phyloP scores from a whole-genome alignment of 2,329 filamentous ascomycete genomes.

The Ophiostoma ips region DNA sequence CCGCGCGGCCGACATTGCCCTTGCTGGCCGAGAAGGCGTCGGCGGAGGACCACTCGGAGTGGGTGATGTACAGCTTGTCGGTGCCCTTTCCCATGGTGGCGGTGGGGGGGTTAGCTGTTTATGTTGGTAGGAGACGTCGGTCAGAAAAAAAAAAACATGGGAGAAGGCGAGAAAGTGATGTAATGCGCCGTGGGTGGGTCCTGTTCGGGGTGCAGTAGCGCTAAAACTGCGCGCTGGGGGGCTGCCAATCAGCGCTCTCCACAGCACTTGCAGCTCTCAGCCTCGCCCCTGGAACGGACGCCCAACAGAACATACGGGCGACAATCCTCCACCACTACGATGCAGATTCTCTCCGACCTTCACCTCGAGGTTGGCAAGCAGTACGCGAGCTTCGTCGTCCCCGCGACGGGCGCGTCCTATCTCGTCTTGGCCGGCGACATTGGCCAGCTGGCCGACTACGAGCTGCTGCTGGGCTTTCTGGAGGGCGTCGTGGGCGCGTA shows the following conservation, averaged over 20 bases:
- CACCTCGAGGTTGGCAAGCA: conserved; percentile 32
- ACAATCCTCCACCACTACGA: not conserved
- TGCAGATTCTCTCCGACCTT: conserved; percentile 41
- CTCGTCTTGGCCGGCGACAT: conserved; percentile 46
- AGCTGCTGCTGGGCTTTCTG: conserved; percentile 26
- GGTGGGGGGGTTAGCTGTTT: not conserved
- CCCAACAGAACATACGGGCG: too few species aligned
- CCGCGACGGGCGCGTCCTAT: conserved; percentile 26
- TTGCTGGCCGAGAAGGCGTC: conserved; percentile 78
- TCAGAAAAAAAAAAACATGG: not conserved
- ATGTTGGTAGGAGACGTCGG: not conserved
- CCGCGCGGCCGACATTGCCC: conserved; percentile 35
- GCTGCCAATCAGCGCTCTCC: not conserved
- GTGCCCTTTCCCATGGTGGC: conserved; percentile 36
- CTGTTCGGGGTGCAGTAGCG: not conserved
- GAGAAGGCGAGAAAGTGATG: not conserved
- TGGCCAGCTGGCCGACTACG: conserved; percentile 31
- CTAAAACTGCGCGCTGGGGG: not conserved
- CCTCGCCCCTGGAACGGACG: too few species aligned
- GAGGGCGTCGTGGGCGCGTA: conserved; percentile 32
- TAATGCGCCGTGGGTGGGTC: not conserved
- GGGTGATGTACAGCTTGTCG: conserved; percentile 64
- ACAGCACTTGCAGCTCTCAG: too few species aligned
- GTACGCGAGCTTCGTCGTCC: conserved; percentile 3
- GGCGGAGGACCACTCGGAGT: conserved; percentile 90